phyloP scores from a whole-genome alignment of 345 rosid genomes.

The Aurinia saxatilis region DNA sequence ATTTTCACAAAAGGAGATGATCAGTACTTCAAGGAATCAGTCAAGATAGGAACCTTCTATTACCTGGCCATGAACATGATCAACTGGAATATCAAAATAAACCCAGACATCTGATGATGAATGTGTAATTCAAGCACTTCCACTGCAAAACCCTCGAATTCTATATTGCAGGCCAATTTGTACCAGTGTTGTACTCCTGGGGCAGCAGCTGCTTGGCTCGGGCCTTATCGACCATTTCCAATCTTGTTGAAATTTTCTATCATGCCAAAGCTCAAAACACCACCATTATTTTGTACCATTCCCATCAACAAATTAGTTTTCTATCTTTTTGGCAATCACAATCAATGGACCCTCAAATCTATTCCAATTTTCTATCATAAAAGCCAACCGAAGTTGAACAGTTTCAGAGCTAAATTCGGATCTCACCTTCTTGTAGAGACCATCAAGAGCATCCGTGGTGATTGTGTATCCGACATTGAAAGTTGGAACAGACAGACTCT shows the following conservation, averaged over 20 bases:
- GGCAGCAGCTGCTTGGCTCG: too few relatives aligned
- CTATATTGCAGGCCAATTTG: too few relatives aligned
- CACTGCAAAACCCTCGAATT: too few relatives aligned
- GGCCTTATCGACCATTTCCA: too few relatives aligned
- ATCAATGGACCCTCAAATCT: too few relatives aligned
- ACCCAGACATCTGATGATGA: too few relatives aligned
- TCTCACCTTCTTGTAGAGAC: constrained; percentile 77
- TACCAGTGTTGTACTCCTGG: constrained; percentile 98
- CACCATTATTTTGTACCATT: background rate
- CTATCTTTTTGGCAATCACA: background rate
- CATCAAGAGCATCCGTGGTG: too few relatives aligned
- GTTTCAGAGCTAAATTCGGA: background rate
- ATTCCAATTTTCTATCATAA: background rate
- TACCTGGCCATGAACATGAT: constrained; percentile 95
- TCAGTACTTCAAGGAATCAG: background rate
- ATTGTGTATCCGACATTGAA: too few relatives aligned
- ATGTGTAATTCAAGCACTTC: too few relatives aligned
- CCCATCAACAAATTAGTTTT: background rate
- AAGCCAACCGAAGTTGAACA: background rate
- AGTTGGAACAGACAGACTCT: too few relatives aligned
- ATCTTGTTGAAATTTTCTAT: too few relatives aligned
- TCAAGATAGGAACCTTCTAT: constrained; percentile 5
- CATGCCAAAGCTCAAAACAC: background rate
- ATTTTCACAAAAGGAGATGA: background rate
- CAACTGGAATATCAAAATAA: constrained; percentile 97